A percentile compares a stretch with the other conserved stretches of the same genome.
Conservation (phyloP, 345 rosid genomes). For the Ailanthus altissimus region DNA sequence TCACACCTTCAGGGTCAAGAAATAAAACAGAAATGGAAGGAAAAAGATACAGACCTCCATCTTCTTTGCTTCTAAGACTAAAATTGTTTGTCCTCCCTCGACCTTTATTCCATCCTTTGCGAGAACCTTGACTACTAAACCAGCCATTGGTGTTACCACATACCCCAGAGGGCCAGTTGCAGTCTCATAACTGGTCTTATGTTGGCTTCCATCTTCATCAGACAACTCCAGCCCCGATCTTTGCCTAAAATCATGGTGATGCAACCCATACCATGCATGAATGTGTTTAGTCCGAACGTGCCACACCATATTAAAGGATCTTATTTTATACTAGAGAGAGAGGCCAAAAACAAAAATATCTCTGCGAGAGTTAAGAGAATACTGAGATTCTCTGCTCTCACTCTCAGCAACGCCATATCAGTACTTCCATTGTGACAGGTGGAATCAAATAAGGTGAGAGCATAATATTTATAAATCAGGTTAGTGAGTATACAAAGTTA, state of each 20-base stretch:
- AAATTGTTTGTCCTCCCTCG: conserved; percentile 72
- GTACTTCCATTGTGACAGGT: neutral
- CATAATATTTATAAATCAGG: neutral
- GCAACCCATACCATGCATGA: conserved; percentile 71
- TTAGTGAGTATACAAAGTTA: neutral
- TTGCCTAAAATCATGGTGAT: conserved; percentile 68
- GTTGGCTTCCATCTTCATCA: conserved; percentile 58
- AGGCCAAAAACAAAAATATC: neutral
- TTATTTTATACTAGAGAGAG: conserved; percentile 12
- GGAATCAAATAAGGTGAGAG: neutral
- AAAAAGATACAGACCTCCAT: conserved; percentile 72
- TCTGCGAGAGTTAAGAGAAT: neutral
- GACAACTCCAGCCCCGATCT: conserved; percentile 57
- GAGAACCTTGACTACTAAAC: conserved; percentile 87
- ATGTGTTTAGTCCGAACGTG: conserved; percentile 70
- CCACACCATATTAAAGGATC: conserved; percentile 26
- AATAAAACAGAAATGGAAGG: neutral
- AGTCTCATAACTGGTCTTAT: conserved; percentile 50
- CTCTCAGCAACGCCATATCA: neutral
- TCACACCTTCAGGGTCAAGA: neutral
- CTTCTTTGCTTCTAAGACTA: conserved; percentile 96
- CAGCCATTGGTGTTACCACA: conserved; percentile 93
- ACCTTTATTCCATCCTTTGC: conserved; percentile 64
- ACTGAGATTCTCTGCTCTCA: neutral
- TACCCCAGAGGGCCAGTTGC: conserved; percentile 63